phyloP scores from a whole-genome alignment of 2,329 filamentous ascomycete species.

The Exophiala viscosa region DNA sequence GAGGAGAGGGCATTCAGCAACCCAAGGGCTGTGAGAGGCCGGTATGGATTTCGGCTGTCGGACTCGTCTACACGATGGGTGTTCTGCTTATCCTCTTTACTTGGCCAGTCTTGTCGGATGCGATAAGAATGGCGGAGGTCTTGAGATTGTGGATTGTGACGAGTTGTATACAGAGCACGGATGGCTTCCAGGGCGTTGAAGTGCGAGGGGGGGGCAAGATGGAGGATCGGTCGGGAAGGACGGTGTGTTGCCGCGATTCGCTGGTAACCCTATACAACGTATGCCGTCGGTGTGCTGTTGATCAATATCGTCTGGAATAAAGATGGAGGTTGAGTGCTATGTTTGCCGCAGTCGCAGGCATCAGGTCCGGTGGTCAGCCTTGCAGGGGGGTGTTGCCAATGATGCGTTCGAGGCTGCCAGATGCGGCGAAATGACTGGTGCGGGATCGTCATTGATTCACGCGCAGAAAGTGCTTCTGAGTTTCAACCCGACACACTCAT shows the following conservation, averaged over 20 bases:
- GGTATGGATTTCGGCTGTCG: not conserved
- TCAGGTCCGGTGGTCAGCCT: not conserved
- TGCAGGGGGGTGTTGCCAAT: not conserved
- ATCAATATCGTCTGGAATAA: not conserved
- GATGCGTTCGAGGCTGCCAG: not conserved
- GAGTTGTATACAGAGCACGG: constrained; percentile 20
- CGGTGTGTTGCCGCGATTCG: no score
- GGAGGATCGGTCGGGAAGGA: not conserved
- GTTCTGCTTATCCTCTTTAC: not conserved
- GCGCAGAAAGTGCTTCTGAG: not conserved
- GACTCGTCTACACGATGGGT: not conserved
- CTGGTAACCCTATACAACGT: not conserved
- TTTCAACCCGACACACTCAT: not conserved
- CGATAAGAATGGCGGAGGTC: constrained; percentile 1
- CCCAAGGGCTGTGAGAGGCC: constrained; percentile 9
- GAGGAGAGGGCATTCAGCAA: constrained; percentile 23
- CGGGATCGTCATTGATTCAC: not conserved
- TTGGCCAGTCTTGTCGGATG: constrained; percentile 2
- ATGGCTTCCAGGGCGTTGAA: constrained; percentile 17
- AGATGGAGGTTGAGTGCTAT: not conserved
- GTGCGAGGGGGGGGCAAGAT: no score
- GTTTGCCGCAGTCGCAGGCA: constrained; percentile 4
- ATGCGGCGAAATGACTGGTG: not conserved
- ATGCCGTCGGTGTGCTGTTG: not conserved
- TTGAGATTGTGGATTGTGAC: constrained; percentile 7